Evolutionary conservation across 2,329 filamentous ascomycete species (phyloP).

Genomic region (Calonectria henricotiae): DNA sequence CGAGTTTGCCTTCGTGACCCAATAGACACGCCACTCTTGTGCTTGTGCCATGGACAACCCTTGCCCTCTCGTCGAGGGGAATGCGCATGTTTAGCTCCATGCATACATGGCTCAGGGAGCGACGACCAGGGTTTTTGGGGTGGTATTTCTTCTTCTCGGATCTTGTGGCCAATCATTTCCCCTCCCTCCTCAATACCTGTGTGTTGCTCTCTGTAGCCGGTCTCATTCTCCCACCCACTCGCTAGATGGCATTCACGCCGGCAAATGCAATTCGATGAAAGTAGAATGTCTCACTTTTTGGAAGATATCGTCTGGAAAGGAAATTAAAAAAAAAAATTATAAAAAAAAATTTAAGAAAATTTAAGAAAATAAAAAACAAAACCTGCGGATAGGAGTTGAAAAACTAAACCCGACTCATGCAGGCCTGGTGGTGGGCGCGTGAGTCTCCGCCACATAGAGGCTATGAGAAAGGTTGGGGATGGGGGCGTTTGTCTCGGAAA

Average conservation of each 20-base stretch:
- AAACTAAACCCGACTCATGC: not conserved
- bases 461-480: not conserved
- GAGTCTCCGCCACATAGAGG: not conserved
- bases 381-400: not conserved
- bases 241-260: not conserved
- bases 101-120: not conserved
- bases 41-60: not conserved
- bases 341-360: too few species aligned
- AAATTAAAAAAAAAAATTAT: too few species aligned
- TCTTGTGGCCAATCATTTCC: not conserved
- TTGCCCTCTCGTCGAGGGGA: not conserved
- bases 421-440: not conserved
- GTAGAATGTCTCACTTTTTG: not conserved
- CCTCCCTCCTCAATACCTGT: not conserved
- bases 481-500: not conserved
- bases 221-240: not conserved
- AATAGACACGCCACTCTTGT: not conserved
- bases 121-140: not conserved
- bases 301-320: not conserved
- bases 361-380: not conserved
- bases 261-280: not conserved
- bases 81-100: not conserved
- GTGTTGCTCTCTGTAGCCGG: not conserved
- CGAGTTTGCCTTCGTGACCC: not conserved
- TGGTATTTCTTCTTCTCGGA: not conserved